A percentile compares a stretch with the other conserved stretches of the same genome.
phyloP scores from a whole-genome alignment of 139 green algal species.

The Gonium pectorale region DNA sequence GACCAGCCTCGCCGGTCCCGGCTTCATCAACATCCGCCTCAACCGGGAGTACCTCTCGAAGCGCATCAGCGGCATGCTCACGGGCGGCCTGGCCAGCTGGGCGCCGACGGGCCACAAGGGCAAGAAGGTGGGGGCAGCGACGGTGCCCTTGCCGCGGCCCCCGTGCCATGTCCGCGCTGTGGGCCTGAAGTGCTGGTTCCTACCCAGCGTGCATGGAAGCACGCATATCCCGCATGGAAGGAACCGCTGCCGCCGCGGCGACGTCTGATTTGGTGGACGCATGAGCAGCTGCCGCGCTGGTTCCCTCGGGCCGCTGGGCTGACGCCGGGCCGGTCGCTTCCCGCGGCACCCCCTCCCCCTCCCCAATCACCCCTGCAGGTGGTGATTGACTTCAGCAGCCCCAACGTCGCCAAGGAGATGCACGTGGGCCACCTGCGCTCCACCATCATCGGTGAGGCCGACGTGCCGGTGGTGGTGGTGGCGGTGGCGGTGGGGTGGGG shows the following conservation, averaged over 20 bases:
- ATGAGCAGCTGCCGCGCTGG: too few species aligned
- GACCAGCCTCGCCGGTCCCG: constrained; percentile 86
- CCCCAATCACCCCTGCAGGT: constrained; percentile 53
- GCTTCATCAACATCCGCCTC: constrained; percentile 95
- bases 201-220: too few species aligned
- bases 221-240: too few species aligned
- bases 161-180: too few species aligned
- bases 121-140: constrained; percentile 24
- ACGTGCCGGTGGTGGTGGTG: not conserved
- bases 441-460: constrained; percentile 94
- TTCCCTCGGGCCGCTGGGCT: too few species aligned
- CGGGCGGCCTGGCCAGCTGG: constrained; percentile 51
- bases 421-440: constrained; percentile 98
- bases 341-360: not conserved
- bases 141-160: too few species aligned
- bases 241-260: too few species aligned
- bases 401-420: constrained; percentile 99
- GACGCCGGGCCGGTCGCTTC: too few species aligned
- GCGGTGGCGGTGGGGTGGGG: not conserved
- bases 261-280: too few species aligned
- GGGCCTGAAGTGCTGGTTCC: too few species aligned
- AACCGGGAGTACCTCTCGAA: constrained; percentile 4
- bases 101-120: constrained; percentile 43
- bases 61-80: constrained; percentile 31
- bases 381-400: constrained; percentile 96